A percentile compares a stretch with the other conserved stretches of the same genome.
Evolutionary conservation across 495 filamentous ascomycete species (phyloP).

Genomic region (Pseudomonodictys pantanalensis): DNA sequence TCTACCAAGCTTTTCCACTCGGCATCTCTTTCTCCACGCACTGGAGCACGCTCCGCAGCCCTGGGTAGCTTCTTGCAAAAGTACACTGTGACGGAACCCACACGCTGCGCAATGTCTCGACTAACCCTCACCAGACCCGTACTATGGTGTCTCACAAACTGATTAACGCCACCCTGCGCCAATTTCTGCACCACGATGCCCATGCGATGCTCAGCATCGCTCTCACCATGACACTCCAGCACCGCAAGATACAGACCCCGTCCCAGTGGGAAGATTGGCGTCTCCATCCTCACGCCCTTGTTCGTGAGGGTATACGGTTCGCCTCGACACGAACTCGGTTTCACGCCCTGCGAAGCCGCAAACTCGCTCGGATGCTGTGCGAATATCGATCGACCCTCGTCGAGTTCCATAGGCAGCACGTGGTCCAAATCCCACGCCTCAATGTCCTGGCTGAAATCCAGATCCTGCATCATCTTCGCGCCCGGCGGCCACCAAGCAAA

Average conservation of each 20-base stretch:
- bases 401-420: not conserved
- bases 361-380: conserved; percentile 14
- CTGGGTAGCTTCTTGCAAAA: conserved; percentile 11
- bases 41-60: too few species aligned
- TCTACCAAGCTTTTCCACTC: too few species aligned
- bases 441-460: not conserved
- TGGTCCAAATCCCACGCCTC: conserved; percentile 3
- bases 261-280: conserved; percentile 4
- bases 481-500: conserved; percentile 9
- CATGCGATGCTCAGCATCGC: not conserved
- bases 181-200: conserved; percentile 12
- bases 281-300: conserved; percentile 11
- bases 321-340: not conserved
- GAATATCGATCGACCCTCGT: not conserved
- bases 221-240: conserved; percentile 1
- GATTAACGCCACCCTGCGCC: not conserved
- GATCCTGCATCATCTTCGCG: not conserved
- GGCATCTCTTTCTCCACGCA: too few species aligned
- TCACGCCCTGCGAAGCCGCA: not conserved
- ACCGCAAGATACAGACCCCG: not conserved
- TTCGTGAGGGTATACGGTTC: conserved; percentile 18
- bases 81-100: not conserved
- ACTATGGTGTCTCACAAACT: conserved; percentile 7
- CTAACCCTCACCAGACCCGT: not conserved
- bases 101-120: not conserved